Conservation (phyloP, 345 rosid species). For the Corymbia maculata region DNA sequence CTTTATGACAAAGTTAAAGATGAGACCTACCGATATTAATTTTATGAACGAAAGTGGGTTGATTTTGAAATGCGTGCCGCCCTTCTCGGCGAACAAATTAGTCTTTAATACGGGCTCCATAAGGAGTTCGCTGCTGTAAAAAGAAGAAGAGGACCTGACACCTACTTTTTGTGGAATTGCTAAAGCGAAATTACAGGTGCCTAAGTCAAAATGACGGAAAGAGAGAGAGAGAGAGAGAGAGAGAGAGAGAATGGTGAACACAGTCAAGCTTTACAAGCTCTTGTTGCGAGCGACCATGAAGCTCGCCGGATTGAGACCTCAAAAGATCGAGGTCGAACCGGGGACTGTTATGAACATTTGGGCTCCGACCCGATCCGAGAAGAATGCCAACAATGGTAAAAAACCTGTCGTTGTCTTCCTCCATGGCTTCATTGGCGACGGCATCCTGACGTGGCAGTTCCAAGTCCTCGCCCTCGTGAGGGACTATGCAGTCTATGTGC, state of each 20-base stretch:
- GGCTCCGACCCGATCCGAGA: conserved; percentile 8
- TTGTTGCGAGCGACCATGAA: conserved; percentile 9
- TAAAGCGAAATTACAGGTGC: too few relatives aligned
- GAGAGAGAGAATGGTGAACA: conserved; percentile 5
- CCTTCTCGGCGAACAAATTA: too few relatives aligned
- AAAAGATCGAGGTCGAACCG: conserved; percentile 14
- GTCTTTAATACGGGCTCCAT: too few relatives aligned
- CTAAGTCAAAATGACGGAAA: too few relatives aligned
- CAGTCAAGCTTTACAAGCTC: background rate
- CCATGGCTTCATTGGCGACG: conserved; percentile 21
- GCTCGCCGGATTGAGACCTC: conserved; percentile 6
- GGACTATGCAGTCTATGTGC: conserved; percentile 28
- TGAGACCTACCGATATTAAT: too few relatives aligned
- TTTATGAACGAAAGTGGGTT: too few relatives aligned
- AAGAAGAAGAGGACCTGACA: too few relatives aligned
- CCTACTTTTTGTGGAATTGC: too few relatives aligned
- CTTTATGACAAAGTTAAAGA: too few relatives aligned
- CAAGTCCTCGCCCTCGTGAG: conserved; percentile 20
- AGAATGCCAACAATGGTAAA: background rate
- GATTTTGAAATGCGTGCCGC: too few relatives aligned
- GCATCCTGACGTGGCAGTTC: conserved; percentile 32
- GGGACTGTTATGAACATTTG: conserved; percentile 29
- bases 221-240: too few relatives aligned
- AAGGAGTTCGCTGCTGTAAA: too few relatives aligned
- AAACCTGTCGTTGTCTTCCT: conserved; percentile 25